Evolutionary conservation across 768 basidiomycete genomes (phyloP).

Genomic region (Phanerochaete sordida): DNA sequence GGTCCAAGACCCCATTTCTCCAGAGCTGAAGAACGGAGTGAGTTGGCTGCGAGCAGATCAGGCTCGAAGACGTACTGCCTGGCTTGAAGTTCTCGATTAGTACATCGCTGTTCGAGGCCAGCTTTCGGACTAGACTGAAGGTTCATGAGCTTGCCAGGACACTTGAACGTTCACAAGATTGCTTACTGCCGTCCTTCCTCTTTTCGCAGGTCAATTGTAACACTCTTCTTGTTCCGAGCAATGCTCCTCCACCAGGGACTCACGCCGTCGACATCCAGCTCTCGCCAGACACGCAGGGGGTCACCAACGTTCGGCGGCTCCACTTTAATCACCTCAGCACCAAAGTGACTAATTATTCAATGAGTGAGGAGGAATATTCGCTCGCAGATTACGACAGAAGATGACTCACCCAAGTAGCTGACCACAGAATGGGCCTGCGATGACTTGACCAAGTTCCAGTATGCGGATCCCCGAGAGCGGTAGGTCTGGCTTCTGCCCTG

Average conservation of each 20-base stretch:
- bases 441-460: slow-evolving; percentile 66
- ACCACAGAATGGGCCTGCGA: slow-evolving; percentile 71
- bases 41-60: neutral
- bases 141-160: no score
- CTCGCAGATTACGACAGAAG: neutral
- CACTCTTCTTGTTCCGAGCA: slow-evolving; percentile 71
- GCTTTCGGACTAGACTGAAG: slow-evolving; percentile 55
- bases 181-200: slow-evolving; percentile 50
- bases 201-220: slow-evolving; percentile 61
- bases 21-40: slow-evolving; percentile 41
- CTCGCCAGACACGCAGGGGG: slow-evolving; percentile 67
- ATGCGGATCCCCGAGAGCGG: slow-evolving; percentile 63
- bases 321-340: slow-evolving; percentile 71
- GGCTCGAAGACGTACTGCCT: slow-evolving; percentile 46
- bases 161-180: no score
- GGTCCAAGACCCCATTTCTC: slow-evolving; percentile 71
- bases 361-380: neutral
- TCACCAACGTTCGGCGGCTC: slow-evolving; percentile 64
- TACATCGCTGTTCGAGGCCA: slow-evolving; percentile 64
- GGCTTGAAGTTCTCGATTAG: slow-evolving; percentile 73
- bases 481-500: slow-evolving; percentile 27
- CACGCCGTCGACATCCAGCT: slow-evolving; percentile 65
- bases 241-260: slow-evolving; percentile 76
- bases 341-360: slow-evolving; percentile 49
- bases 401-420: slow-evolving; percentile 60